phyloP scores from a whole-genome alignment of 495 filamentous ascomycete species.

The Pyrenula massariospora region DNA sequence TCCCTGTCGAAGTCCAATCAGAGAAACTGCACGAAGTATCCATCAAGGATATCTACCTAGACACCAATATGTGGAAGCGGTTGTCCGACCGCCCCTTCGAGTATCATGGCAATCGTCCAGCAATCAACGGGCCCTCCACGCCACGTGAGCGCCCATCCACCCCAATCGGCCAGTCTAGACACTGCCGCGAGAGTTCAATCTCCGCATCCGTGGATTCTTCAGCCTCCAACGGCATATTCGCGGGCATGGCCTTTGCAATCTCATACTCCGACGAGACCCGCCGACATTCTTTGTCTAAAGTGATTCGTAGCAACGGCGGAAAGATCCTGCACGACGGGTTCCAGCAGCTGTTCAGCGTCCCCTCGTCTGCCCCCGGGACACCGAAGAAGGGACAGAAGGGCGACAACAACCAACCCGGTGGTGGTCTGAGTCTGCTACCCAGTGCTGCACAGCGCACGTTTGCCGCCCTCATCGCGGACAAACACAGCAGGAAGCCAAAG shows the following conservation, averaged over 20 bases:
- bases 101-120: conserved; percentile 10
- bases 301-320: conserved; percentile 56
- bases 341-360: conserved; percentile 64
- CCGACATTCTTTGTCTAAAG: conserved; percentile 34
- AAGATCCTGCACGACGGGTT: conserved; percentile 64
- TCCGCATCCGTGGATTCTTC: conserved; percentile 1
- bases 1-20: conserved; percentile 18
- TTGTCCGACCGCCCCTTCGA: conserved; percentile 32
- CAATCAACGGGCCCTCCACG: conserved; percentile 20
- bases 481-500: conserved; percentile 78
- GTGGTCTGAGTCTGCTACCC: conserved; percentile 31
- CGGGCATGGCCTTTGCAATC: conserved; percentile 71
- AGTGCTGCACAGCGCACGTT: conserved; percentile 54
- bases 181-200: conserved; percentile 18
- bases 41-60: conserved; percentile 34
- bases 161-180: conserved; percentile 28
- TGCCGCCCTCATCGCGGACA: conserved; percentile 72
- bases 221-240: conserved; percentile 39
- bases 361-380: conserved; percentile 21
- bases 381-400: conserved; percentile 14
- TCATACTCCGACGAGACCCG: conserved; percentile 49
- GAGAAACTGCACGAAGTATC: conserved; percentile 31
- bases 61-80: conserved; percentile 35
- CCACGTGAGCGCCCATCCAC: conserved; percentile 28
- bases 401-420: conserved; percentile 10